Conservation (phyloP, 225 moss, liverwort and hornwort species). For the Ulota crispa region DNA sequence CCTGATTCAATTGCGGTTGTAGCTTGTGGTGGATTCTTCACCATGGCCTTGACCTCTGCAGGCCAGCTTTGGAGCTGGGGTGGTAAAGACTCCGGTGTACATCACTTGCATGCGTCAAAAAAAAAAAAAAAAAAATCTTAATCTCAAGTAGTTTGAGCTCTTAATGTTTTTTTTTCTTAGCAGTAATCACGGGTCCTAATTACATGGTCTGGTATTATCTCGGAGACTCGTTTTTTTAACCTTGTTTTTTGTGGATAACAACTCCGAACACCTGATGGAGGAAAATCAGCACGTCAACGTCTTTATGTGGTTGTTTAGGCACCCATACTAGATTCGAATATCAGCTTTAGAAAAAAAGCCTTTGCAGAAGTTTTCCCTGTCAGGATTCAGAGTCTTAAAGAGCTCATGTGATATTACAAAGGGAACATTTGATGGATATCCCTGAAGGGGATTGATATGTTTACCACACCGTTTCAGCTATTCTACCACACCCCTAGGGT, state of each 20-base stretch:
- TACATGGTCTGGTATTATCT: not conserved
- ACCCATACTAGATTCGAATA: not conserved
- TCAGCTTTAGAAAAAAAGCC: not conserved
- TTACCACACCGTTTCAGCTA: too few relatives aligned
- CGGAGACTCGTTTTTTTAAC: not conserved
- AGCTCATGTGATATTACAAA: too few relatives aligned
- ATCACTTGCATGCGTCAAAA: not conserved
- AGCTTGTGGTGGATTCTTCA: conserved; percentile 91
- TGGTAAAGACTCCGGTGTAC: conserved; percentile 37
- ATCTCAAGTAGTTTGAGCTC: not conserved
- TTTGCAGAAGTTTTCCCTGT: not conserved
- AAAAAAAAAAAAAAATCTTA: not conserved
- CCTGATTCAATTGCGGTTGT: conserved; percentile 61
- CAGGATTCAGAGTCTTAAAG: not conserved
- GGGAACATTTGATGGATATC: too few relatives aligned
- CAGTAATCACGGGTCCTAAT: not conserved
- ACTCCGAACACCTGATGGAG: not conserved
- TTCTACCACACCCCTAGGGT: too few relatives aligned
- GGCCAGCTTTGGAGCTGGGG: conserved; percentile 98
- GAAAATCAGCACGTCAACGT: not conserved
- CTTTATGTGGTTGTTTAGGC: conserved; percentile 6
- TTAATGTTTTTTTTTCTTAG: not conserved
- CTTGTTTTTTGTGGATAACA: not conserved
- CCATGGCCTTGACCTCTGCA: conserved; percentile 77
- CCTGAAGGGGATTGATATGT: too few relatives aligned